Conservation (phyloP, 345 rosid species). For the Eucalyptus cladocalyx region DNA sequence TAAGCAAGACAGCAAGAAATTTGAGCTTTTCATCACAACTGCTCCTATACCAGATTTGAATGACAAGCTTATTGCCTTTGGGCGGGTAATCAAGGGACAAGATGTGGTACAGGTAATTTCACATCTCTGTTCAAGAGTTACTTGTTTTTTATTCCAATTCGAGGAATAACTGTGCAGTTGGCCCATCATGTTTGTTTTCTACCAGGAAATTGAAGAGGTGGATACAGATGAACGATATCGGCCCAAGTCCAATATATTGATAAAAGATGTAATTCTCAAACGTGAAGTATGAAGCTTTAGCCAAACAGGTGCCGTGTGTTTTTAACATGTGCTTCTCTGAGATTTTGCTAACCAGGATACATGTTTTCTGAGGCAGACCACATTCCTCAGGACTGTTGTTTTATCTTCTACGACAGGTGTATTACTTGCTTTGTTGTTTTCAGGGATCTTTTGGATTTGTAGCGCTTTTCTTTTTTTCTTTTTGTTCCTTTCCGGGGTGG, state of each 20-base stretch:
- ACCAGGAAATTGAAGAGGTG: constrained; percentile 93
- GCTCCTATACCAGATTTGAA: constrained; percentile 79
- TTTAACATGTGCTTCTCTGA: not conserved
- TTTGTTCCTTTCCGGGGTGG: not conserved
- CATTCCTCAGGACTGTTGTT: not conserved
- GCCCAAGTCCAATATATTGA: constrained; percentile 63
- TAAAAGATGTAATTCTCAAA: constrained; percentile 39
- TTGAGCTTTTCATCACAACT: constrained; percentile 67
- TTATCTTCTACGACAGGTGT: not conserved
- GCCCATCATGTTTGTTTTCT: not conserved
- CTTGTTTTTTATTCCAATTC: not conserved
- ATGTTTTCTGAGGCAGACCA: not conserved
- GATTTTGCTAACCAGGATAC: not conserved
- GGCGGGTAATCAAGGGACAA: constrained; percentile 69
- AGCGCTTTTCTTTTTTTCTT: not conserved
- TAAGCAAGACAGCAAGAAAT: constrained; percentile 37
- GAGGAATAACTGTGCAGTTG: not conserved
- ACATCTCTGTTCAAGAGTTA: not conserved
- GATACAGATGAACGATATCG: constrained; percentile 86
- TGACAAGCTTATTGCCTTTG: constrained; percentile 66
- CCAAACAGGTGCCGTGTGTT: not conserved
- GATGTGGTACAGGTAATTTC: constrained; percentile 72
- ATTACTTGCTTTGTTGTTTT: not conserved
- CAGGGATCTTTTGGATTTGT: not conserved
- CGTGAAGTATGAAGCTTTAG: constrained; percentile 25